Conservation (phyloP, 495 filamentous ascomycete genomes). For the Penicillium macrosclerotiorum region DNA sequence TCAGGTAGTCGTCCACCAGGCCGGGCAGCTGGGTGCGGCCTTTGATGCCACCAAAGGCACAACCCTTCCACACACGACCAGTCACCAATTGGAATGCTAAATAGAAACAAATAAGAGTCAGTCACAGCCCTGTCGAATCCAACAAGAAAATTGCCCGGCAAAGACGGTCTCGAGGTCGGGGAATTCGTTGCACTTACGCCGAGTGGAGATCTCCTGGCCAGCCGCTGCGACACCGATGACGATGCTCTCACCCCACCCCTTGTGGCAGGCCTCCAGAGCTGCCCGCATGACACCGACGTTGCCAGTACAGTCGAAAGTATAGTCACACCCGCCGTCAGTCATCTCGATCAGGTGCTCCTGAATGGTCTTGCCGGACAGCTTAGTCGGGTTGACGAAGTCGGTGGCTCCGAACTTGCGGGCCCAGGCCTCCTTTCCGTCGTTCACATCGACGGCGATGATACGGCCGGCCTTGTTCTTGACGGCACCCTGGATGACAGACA, state of each 20-base stretch:
- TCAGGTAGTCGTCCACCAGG: conserved; percentile 87
- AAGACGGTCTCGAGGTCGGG: background rate
- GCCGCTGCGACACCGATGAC: conserved; percentile 97
- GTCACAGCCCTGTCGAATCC: background rate
- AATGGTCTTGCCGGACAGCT: conserved; percentile 71
- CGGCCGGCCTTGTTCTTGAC: conserved; percentile 80
- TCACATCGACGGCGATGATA: conserved; percentile 96
- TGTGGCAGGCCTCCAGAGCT: conserved; percentile 96
- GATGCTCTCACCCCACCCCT: conserved; percentile 98
- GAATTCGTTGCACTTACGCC: conserved; percentile 74
- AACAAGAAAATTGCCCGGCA: background rate
- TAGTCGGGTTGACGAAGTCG: conserved; percentile 91
- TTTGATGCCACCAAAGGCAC: conserved; percentile 97
- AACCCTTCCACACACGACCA: conserved; percentile 95
- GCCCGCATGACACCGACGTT: conserved; percentile 96
- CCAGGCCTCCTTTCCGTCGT: conserved; percentile 90
- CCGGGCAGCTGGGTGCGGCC: conserved; percentile 87
- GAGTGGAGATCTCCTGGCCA: conserved; percentile 92
- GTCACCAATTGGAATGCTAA: conserved; percentile 99
- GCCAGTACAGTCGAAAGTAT: conserved; percentile 98
- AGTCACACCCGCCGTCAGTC: conserved; percentile 98
- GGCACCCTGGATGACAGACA: conserved; percentile 92
- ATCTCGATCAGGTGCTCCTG: conserved; percentile 92
- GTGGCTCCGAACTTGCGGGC: conserved; percentile 91
- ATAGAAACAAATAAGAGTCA: conserved; percentile 1